phyloP scores from a whole-genome alignment of 1,284 basidiomycete genomes.

The Ceratobasidium sp. region DNA sequence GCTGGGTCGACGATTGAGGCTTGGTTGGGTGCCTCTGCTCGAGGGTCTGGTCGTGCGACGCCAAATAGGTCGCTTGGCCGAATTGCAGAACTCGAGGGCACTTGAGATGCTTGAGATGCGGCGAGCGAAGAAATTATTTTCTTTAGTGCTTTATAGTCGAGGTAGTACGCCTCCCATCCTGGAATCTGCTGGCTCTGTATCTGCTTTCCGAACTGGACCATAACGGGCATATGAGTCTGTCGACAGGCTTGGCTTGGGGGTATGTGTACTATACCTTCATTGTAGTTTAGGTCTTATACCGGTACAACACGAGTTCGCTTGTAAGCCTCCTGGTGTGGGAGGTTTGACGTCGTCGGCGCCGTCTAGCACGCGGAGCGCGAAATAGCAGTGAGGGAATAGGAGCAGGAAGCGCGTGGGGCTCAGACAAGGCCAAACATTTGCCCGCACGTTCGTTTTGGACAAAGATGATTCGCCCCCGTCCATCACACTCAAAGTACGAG shows the following conservation, averaged over 20 bases:
- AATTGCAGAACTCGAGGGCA: conserved; percentile 66
- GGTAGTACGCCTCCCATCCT: conserved; percentile 96
- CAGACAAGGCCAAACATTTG: conserved; percentile 43
- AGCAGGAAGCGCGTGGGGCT: conserved; percentile 39
- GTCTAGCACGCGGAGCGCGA: conserved; percentile 17
- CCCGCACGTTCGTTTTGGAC: conserved; percentile 45
- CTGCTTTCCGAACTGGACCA: conserved; percentile 94
- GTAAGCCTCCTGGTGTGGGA: conserved; percentile 22
- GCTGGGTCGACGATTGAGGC: conserved; percentile 8
- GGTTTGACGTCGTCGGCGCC: conserved; percentile 41
- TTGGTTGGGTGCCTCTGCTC: conserved; percentile 14
- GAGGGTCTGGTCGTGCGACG: conserved; percentile 1
- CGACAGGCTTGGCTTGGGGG: conserved; percentile 9
- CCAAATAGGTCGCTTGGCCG: conserved; percentile 72
- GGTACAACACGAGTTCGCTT: conserved; percentile 44
- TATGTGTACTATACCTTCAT: conserved; percentile 41
- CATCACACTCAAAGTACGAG: conserved; percentile 16
- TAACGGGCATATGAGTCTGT: background rate
- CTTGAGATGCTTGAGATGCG: conserved; percentile 76
- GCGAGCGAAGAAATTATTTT: conserved; percentile 99
- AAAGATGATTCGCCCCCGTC: conserved; percentile 40
- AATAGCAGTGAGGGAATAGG: conserved; percentile 12
- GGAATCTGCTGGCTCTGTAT: conserved; percentile 97
- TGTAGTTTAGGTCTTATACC: conserved; percentile 31
- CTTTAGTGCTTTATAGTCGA: conserved; percentile 99